A percentile compares a stretch with the other conserved stretches of the same genome.
Evolutionary conservation across 2,329 filamentous ascomycete genomes (phyloP).

Genomic region (Aureobasidium sp.): DNA sequence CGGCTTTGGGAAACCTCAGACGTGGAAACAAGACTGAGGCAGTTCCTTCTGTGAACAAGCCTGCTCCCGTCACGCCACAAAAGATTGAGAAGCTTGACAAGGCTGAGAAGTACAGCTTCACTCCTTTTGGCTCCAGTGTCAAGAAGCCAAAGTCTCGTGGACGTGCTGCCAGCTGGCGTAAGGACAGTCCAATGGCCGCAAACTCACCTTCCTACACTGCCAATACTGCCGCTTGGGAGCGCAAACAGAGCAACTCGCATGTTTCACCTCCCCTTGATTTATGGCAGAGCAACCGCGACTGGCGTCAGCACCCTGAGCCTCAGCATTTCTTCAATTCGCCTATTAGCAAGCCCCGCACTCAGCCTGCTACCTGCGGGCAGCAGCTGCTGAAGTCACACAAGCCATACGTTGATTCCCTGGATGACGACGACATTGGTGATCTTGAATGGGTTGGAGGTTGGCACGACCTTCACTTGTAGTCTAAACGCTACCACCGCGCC

Average conservation of each 20-base stretch:
- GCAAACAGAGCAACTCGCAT: constrained; percentile 21
- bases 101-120: constrained; percentile 24
- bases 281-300: constrained; percentile 43
- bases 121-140: constrained; percentile 28
- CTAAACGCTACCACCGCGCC: constrained; percentile 18
- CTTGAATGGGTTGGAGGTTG: constrained; percentile 95
- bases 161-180: constrained; percentile 28
- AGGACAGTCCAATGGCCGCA: constrained; percentile 22
- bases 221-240: constrained; percentile 32
- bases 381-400: constrained; percentile 23
- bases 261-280: constrained; percentile 19
- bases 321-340: constrained; percentile 16
- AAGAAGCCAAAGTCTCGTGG: constrained; percentile 29
- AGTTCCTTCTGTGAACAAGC: constrained; percentile 36
- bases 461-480: constrained; percentile 62
- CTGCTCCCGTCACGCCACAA: constrained; percentile 23
- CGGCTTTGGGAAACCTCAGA: constrained; percentile 75
- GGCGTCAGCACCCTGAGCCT: constrained; percentile 37
- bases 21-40: constrained; percentile 50
- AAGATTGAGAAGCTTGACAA: constrained; percentile 26
- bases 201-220: constrained; percentile 25
- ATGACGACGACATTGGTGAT: constrained; percentile 62
- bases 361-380: constrained; percentile 18
- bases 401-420: constrained; percentile 23
- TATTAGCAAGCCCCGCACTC: constrained; percentile 16